Evolutionary conservation across 768 basidiomycete species (phyloP).

Genomic region (Phanerochaete carnosa): DNA sequence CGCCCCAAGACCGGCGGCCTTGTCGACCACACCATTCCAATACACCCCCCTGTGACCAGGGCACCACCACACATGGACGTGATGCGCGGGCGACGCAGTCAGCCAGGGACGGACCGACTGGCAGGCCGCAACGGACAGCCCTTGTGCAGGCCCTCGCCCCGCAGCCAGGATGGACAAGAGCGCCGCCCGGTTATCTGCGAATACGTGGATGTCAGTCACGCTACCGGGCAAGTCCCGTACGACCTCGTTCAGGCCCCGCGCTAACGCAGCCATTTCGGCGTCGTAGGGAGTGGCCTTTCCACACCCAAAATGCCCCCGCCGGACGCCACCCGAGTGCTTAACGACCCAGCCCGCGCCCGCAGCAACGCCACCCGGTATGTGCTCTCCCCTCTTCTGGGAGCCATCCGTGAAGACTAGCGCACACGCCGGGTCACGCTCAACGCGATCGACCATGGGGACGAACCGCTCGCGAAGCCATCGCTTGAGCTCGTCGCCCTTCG

Average conservation of each 20-base stretch:
- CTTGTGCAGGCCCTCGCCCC: constrained; percentile 3
- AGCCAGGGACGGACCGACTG: too few relatives aligned
- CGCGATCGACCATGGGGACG: neutral
- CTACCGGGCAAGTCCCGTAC: neutral
- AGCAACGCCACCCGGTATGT: neutral
- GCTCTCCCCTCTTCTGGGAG: neutral
- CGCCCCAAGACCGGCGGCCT: neutral
- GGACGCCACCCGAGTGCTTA: neutral
- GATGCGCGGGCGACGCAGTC: too few relatives aligned
- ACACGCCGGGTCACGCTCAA: neutral
- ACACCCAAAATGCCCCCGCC: constrained; percentile 1
- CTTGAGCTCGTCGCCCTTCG: neutral
- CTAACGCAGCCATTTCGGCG: constrained; percentile 5
- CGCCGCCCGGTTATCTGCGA: constrained; percentile 4
- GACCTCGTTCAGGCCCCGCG: constrained; percentile 1
- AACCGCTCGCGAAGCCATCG: neutral
- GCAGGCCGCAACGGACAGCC: too few relatives aligned
- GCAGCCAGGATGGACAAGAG: constrained; percentile 5
- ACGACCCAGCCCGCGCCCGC: neutral
- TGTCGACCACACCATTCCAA: neutral
- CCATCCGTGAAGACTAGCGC: constrained; percentile 5
- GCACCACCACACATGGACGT: too few relatives aligned
- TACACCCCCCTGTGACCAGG: neutral
- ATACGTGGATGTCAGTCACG: neutral
- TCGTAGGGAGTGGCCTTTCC: constrained; percentile 4